A percentile compares a stretch with the other conserved stretches of the same genome.
Evolutionary conservation across 2,329 filamentous ascomycete species (phyloP).

Genomic region (Byssochlamys sp.): DNA sequence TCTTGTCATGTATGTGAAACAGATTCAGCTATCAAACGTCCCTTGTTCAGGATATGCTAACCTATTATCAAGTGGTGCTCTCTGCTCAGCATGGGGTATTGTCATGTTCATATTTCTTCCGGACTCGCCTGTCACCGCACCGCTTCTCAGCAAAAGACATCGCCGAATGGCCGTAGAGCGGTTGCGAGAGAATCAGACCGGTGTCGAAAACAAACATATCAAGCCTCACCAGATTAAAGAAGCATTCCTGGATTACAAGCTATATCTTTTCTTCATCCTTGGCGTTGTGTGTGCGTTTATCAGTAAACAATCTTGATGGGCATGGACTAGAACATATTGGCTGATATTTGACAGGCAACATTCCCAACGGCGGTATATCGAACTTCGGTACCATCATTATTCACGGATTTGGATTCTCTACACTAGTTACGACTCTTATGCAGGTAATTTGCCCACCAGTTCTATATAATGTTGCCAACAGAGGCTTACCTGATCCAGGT

Average conservation of each 20-base stretch:
- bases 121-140: constrained; percentile 48
- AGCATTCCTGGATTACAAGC: constrained; percentile 49
- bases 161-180: constrained; percentile 48
- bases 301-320: neutral
- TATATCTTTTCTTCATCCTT: constrained; percentile 49
- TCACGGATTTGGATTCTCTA: constrained; percentile 47
- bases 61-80: constrained; percentile 28
- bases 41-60: neutral
- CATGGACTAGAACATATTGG: neutral
- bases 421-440: constrained; percentile 46
- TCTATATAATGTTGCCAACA: neutral
- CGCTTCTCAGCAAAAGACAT: constrained; percentile 43
- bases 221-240: constrained; percentile 49
- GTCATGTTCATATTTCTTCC: constrained; percentile 49
- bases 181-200: constrained; percentile 49
- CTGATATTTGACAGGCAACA: constrained; percentile 29
- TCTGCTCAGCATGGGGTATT: constrained; percentile 52
- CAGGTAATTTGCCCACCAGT: constrained; percentile 22
- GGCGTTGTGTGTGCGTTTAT: constrained; percentile 33
- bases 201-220: constrained; percentile 48
- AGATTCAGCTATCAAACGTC: neutral
- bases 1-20: constrained; percentile 44
- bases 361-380: constrained; percentile 48
- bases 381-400: constrained; percentile 54
- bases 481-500: constrained; percentile 24